Percentiles rank a stretch among this genome's conserved stretches.
Conservation (phyloP, 169 alveolate species). For the Plasmodium gonderi region DNA sequence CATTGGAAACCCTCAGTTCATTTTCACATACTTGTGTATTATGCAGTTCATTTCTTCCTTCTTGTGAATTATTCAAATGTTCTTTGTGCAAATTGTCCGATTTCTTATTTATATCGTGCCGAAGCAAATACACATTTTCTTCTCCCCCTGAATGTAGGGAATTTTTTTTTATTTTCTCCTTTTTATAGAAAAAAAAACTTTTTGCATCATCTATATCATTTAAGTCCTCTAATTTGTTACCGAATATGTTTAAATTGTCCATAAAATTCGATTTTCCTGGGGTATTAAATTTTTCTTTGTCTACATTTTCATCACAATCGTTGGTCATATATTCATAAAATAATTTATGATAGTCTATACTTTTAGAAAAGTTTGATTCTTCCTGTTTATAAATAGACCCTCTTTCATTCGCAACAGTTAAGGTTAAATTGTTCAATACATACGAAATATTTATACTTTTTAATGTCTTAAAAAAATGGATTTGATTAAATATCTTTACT, state of each 20-base stretch:
- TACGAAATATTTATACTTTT: conserved; percentile 13
- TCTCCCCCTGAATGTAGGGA: neutral
- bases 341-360: conserved; percentile 8
- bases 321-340: conserved; percentile 63
- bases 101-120: neutral
- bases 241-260: conserved; percentile 39
- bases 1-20: neutral
- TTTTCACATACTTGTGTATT: neutral
- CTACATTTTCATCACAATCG: neutral
- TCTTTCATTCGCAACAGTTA: neutral
- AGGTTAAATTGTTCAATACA: neutral
- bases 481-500: conserved; percentile 48
- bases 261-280: conserved; percentile 1
- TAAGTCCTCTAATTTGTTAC: conserved; percentile 12
- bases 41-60: neutral
- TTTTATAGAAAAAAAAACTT: neutral
- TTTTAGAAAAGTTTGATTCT: neutral
- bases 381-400: neutral
- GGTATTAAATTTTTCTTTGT: neutral
- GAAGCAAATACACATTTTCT: neutral
- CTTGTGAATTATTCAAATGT: neutral
- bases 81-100: neutral
- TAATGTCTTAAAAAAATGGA: conserved; percentile 48
- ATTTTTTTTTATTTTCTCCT: neutral
- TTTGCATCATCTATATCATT: neutral